phyloP scores from a whole-genome alignment of 1,284 basidiomycete genomes.

The Gomphus bonarii region DNA sequence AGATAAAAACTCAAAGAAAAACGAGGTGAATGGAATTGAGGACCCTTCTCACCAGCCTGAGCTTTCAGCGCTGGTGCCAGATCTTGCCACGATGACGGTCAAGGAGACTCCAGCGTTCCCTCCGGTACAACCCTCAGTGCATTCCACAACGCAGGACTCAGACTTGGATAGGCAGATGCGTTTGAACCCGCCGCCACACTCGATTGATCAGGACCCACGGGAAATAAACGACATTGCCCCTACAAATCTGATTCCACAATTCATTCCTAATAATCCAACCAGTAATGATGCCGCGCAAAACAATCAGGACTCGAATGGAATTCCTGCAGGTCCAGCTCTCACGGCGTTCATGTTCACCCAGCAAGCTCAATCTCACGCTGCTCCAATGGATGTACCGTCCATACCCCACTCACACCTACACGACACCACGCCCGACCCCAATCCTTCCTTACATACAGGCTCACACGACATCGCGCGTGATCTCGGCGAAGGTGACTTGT shows the following conservation, averaged over 20 bases:
- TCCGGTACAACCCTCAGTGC: too few relatives aligned
- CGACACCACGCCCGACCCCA: neutral
- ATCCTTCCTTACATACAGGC: too few relatives aligned
- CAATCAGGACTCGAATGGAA: neutral
- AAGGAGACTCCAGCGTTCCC: neutral
- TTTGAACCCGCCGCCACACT: neutral
- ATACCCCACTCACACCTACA: neutral
- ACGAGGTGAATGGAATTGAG: too few relatives aligned
- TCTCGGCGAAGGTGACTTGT: conserved; percentile 1
- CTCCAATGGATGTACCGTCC: neutral
- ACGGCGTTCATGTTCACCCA: too few relatives aligned
- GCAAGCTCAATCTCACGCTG: too few relatives aligned
- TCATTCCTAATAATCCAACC: too few relatives aligned
- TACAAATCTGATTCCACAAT: neutral
- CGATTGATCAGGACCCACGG: neutral
- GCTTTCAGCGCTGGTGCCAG: too few relatives aligned
- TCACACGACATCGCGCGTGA: neutral
- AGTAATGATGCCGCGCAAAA: neutral
- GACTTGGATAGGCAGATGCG: too few relatives aligned
- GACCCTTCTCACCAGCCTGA: too few relatives aligned
- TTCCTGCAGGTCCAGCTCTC: too few relatives aligned
- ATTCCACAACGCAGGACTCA: neutral
- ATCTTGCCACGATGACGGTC: neutral
- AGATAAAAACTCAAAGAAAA: neutral
- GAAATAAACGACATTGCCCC: neutral